Evolutionary conservation across 805 yeast species (phyloP).

Genomic region (Lipomyces chichibuensis): DNA sequence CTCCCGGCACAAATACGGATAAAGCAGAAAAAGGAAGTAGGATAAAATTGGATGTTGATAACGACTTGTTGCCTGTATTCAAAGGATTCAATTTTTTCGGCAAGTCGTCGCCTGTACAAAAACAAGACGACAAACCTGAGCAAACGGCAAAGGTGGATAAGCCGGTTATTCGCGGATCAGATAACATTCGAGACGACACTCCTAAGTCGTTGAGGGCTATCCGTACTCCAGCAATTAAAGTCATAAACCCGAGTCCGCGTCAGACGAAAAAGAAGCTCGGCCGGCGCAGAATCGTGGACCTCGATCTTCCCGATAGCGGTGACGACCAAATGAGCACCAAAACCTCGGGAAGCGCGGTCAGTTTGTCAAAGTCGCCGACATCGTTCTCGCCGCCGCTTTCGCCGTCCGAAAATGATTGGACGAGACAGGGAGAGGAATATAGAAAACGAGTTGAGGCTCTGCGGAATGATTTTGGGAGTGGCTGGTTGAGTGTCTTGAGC

Average conservation of each 20-base stretch:
- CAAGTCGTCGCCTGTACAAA: not conserved
- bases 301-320: conserved; percentile 20
- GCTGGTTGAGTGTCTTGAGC: conserved; percentile 43
- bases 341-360: conserved; percentile 19
- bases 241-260: conserved; percentile 16
- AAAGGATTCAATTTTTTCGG: conserved; percentile 23
- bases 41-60: conserved; percentile 7
- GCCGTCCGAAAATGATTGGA: conserved; percentile 28
- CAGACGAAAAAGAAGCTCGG: conserved; percentile 6
- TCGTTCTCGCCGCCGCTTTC: conserved; percentile 13
- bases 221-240: conserved; percentile 20
- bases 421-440: conserved; percentile 43
- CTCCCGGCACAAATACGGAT: too few species aligned
- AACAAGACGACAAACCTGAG: not conserved
- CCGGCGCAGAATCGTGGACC: conserved; percentile 28
- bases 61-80: conserved; percentile 19
- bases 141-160: not conserved
- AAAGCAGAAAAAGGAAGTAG: not conserved
- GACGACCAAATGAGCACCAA: conserved; percentile 26
- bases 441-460: conserved; percentile 45
- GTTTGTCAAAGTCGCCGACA: conserved; percentile 20
- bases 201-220: not conserved
- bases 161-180: not conserved
- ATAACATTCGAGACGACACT: not conserved
- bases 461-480: conserved; percentile 36